A percentile compares a stretch with the other conserved stretches of the same genome.
Evolutionary conservation across 2,329 filamentous ascomycete genomes (phyloP).

Genomic region (Beauveria australis): DNA sequence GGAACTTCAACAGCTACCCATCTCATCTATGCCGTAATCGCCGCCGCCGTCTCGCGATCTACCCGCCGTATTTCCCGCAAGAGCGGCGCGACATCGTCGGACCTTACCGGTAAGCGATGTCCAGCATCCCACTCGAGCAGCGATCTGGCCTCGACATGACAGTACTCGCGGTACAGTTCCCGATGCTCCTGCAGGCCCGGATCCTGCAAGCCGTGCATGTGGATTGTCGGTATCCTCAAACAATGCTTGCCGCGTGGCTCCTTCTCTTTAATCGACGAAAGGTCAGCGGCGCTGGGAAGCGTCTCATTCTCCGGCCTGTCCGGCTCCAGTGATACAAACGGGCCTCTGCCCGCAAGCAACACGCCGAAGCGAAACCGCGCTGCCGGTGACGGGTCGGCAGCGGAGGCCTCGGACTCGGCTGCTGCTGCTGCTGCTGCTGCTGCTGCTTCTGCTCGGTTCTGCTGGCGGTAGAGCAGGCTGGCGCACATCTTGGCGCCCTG

Average conservation of each 20-base stretch:
- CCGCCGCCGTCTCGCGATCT: background rate
- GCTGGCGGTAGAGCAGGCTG: slow-evolving; percentile 49
- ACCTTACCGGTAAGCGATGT: slow-evolving; percentile 64
- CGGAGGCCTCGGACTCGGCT: background rate
- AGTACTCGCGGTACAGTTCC: slow-evolving; percentile 50
- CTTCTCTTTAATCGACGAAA: slow-evolving; percentile 18
- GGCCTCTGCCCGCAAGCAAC: slow-evolving; percentile 26
- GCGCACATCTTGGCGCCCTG: slow-evolving; percentile 51
- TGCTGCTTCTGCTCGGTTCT: slow-evolving; percentile 32
- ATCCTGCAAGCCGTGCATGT: slow-evolving; percentile 46
- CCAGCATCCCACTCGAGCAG: slow-evolving; percentile 67
- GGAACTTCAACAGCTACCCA: no score
- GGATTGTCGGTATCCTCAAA: slow-evolving; percentile 25
- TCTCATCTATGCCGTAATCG: background rate
- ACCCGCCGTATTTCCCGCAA: slow-evolving; percentile 15
- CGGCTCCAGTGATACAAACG: slow-evolving; percentile 20
- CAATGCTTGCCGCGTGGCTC: slow-evolving; percentile 20
- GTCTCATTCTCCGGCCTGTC: background rate
- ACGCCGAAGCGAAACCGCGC: slow-evolving; percentile 28
- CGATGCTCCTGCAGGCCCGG: slow-evolving; percentile 45
- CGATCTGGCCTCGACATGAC: slow-evolving; percentile 41
- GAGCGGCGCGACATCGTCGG: slow-evolving; percentile 48
- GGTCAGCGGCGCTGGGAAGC: slow-evolving; percentile 17
- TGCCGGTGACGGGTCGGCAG: background rate
- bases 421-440: slow-evolving; percentile 17